Evolutionary conservation across 2,329 filamentous ascomycete genomes (phyloP).

Genomic region (Neodidymelliopsis sp.): DNA sequence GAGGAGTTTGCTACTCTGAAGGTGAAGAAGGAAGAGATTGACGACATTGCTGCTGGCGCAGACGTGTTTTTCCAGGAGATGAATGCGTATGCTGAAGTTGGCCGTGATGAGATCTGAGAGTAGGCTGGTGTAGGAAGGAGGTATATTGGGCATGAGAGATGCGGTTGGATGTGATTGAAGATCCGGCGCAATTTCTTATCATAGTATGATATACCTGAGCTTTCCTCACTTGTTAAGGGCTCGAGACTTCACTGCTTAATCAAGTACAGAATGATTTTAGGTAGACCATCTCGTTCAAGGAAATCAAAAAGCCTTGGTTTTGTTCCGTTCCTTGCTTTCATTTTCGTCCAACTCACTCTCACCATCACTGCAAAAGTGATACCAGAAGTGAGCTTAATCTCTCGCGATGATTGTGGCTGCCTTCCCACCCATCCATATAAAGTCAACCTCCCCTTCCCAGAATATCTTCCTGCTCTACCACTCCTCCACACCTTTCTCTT

Average conservation of each 20-base stretch:
- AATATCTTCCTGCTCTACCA: neutral
- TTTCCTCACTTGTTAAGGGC: too few species aligned
- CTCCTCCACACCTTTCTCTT: neutral
- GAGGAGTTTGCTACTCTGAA: constrained; percentile 22
- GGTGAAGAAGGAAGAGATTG: constrained; percentile 32
- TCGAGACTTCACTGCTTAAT: too few species aligned
- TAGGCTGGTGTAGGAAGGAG: neutral
- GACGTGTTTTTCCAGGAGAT: constrained; percentile 9
- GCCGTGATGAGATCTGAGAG: neutral
- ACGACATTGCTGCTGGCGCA: neutral
- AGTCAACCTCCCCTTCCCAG: neutral
- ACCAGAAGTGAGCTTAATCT: neutral
- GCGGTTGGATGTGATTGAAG: neutral
- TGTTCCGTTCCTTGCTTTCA: neutral
- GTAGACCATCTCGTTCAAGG: too few species aligned
- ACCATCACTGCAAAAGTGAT: neutral
- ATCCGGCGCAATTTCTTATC: too few species aligned
- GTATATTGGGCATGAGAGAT: neutral
- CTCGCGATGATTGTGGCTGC: too few species aligned
- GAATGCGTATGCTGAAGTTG: neutral
- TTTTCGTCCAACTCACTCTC: neutral
- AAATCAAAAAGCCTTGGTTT: too few species aligned
- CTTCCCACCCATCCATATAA: too few species aligned
- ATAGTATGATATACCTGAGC: too few species aligned
- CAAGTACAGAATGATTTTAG: too few species aligned